These are phyloP conservation scores for Eremothecium sinecaudum DNA, from an alignment of 1,139 yeast species.

Conservation along the genomic window DNA sequence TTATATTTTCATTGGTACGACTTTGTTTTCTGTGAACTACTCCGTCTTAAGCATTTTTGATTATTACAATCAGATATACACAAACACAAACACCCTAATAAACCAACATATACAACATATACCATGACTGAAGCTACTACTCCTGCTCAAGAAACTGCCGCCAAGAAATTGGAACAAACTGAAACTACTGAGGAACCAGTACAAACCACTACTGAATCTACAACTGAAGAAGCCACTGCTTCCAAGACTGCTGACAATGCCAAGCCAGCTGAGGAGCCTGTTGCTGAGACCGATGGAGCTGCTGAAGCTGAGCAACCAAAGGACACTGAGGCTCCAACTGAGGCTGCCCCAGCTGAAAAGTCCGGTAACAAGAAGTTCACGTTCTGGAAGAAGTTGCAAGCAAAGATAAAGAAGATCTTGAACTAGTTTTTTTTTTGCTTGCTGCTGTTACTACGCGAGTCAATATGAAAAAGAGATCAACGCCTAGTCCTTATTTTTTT, in stretches of 20 bases:
- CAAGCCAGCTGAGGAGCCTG: conserved; percentile 23
- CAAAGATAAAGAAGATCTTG: conserved; percentile 18
- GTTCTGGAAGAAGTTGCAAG: conserved; percentile 13
- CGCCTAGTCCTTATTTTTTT: no score
- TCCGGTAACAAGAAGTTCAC: conserved; percentile 4
- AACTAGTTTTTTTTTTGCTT: no score
- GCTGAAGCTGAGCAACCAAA: conserved; percentile 14
- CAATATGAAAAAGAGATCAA: no score
- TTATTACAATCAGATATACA: no score
- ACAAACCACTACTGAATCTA: conserved; percentile 5
- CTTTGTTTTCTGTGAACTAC: no score
- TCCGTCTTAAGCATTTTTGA: no score
- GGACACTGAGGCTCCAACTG: conserved; percentile 13
- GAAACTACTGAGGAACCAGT: conserved; percentile 7
- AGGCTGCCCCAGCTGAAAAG: conserved; percentile 8
- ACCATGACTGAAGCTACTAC: conserved; percentile 6
- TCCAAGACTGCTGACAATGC: conserved; percentile 26
- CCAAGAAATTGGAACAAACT: conserved; percentile 7
- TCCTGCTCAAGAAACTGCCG: conserved; percentile 8
- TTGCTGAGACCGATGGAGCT: conserved; percentile 11
- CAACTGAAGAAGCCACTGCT: conserved; percentile 33
- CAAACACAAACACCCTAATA: neutral
- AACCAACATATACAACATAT: conserved; percentile 1
- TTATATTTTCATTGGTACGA: no score
- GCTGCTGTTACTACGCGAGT: no score